Evolutionary conservation across 2,329 filamentous ascomycete genomes (phyloP), one percentile per base, ranked within the genome.

Genomic region (Cladobotryum protrusum): DNA sequence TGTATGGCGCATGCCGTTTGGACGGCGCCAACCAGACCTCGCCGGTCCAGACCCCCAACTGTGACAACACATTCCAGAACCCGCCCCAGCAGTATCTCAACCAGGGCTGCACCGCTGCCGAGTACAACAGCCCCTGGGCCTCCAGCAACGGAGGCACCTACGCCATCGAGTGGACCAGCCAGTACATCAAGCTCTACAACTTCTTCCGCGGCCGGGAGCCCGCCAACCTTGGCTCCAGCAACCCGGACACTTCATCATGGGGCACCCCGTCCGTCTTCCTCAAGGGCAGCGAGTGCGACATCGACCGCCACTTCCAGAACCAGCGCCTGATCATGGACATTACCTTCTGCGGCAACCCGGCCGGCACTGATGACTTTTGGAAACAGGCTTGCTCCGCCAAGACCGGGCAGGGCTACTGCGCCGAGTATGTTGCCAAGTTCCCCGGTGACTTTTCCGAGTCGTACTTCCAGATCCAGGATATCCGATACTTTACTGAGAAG

Each of bases 261-360:
- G 84, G 82, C 5, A 72, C 63, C 4, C 86, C 88, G 1, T 64
- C 75, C 3, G 81, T 84, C 12, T 70, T 73, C 17, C 85, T 89
- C 1, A 79, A 81, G 14, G 72, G 70, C 45, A 55, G 58, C 49
- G 60, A 59, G 36, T 95, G 89, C 67, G 72, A 89, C 55, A 81
- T 89, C 56, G 69, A 80, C 54, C 64, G 64, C 2, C 74, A 79
- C 59, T 86, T 93, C 66, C 71, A 69, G 53, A 72, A 83, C 60
- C 79, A 91, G 72, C 79, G 83, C 58, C 79, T 95, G 53, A 81
- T 89, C 48, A 78, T 90, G 58, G 82, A 89, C 71, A 87, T 87
- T 41, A 65, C 83, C 29, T 85, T 91, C 64, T 92, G 87, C 63
- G 87, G 87, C 15, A 78, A 83, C 58, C 86, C 83, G 72, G 84